phyloP scores from a whole-genome alignment of 2,329 filamentous ascomycete species.

The Neopestalotiopsis sp. region DNA sequence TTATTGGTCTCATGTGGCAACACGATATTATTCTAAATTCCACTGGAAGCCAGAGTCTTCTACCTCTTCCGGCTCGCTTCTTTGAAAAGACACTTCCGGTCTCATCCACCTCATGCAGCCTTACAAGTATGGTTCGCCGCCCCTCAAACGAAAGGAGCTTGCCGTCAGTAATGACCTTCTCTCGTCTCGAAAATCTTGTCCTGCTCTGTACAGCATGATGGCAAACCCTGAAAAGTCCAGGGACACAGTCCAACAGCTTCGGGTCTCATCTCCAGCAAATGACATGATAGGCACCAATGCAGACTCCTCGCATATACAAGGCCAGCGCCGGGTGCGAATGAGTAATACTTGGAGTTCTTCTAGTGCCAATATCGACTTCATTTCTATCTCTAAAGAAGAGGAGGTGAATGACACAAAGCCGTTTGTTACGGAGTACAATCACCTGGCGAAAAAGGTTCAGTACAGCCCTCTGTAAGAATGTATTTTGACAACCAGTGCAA shows the following conservation, averaged over 20 bases:
- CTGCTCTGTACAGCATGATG: conserved; percentile 17
- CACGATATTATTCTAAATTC: neutral
- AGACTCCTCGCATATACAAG: conserved; percentile 22
- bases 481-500: neutral
- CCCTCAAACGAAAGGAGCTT: conserved; percentile 32
- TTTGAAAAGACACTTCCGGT: neutral
- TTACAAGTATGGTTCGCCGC: conserved; percentile 31
- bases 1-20: neutral
- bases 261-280: conserved; percentile 16
- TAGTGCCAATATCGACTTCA: conserved; percentile 53
- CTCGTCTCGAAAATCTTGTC: conserved; percentile 23
- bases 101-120: conserved; percentile 34
- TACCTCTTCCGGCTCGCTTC: neutral
- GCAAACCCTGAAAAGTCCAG: conserved; percentile 15
- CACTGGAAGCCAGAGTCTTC: neutral
- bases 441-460: conserved; percentile 61
- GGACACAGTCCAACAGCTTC: conserved; percentile 26
- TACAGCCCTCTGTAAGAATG: neutral
- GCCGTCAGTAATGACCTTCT: conserved; percentile 22
- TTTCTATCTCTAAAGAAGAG: conserved; percentile 56
- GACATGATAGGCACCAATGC: conserved; percentile 21
- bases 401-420: conserved; percentile 52
- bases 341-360: conserved; percentile 65
- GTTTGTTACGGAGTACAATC: conserved; percentile 65
- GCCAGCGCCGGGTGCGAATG: conserved; percentile 38